phyloP scores from a whole-genome alignment of 2,329 filamentous ascomycete species.

The Xylariaceae sp. region DNA sequence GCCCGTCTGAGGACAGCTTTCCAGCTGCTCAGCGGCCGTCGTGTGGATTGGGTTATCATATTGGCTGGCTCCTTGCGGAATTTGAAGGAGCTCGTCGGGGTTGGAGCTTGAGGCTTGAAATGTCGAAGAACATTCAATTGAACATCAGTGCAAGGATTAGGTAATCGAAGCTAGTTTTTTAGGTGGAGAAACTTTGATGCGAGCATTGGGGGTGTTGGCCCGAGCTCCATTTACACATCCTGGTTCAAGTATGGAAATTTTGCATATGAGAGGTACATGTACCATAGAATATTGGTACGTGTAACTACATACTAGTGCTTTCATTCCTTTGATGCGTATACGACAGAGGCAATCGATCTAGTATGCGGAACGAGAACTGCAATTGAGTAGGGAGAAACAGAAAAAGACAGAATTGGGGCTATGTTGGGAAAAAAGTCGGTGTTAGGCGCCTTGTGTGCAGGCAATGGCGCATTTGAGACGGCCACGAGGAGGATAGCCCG shows the following conservation, averaged over 20 bases:
- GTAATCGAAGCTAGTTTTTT: not conserved
- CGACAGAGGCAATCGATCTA: not conserved
- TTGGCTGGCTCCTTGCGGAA: constrained; percentile 9
- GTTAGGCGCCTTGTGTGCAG: constrained; percentile 29
- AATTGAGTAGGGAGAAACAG: not conserved
- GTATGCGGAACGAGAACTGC: constrained; percentile 3
- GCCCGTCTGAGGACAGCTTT: constrained; percentile 65
- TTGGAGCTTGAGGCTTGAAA: not conserved
- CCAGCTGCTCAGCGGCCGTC: constrained; percentile 72
- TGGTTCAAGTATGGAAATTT: constrained; percentile 15
- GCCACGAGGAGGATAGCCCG: constrained; percentile 28
- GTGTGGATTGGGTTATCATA: constrained; percentile 64
- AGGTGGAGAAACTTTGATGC: constrained; percentile 31
- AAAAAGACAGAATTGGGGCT: not conserved
- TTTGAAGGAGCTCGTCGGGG: not conserved
- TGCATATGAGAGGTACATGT: constrained; percentile 2
- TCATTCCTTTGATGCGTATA: no score
- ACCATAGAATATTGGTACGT: no score
- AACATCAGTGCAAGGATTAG: not conserved
- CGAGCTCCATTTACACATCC: not conserved
- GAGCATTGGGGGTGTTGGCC: constrained; percentile 18
- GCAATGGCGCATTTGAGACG: constrained; percentile 31
- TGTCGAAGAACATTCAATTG: constrained; percentile 2
- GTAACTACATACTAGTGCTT: no score
- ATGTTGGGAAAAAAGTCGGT: constrained; percentile 35